Evolutionary conservation across 2,329 filamentous ascomycete species (phyloP).

Genomic region (Chrysoporthe austroafricana): DNA sequence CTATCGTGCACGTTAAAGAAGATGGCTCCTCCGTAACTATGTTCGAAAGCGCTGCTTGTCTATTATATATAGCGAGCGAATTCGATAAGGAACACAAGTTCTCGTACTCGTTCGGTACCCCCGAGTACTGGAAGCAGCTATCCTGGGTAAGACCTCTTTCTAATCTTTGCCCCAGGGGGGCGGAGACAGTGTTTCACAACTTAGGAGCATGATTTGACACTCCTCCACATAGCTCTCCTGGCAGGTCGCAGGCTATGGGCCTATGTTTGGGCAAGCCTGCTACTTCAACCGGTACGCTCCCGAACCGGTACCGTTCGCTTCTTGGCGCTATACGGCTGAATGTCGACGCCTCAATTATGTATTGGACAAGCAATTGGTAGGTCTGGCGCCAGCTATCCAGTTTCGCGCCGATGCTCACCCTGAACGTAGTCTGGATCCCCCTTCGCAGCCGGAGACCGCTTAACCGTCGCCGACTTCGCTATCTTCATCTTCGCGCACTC

Average conservation of each 20-base stretch:
- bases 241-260: slow-evolving; percentile 38
- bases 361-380: slow-evolving; percentile 32
- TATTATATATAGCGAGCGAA: slow-evolving; percentile 33
- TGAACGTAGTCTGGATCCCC: slow-evolving; percentile 25
- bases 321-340: slow-evolving; percentile 31
- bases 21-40: slow-evolving; percentile 33
- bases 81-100: slow-evolving; percentile 35
- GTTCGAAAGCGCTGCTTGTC: slow-evolving; percentile 35
- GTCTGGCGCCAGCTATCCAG: slow-evolving; percentile 2
- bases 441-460: slow-evolving; percentile 31
- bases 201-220: background rate
- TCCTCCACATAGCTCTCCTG: slow-evolving; percentile 30
- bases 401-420: background rate
- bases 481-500: slow-evolving; percentile 33
- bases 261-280: slow-evolving; percentile 32
- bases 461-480: slow-evolving; percentile 34
- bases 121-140: slow-evolving; percentile 33
- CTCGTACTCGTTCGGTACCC: slow-evolving; percentile 31
- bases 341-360: slow-evolving; percentile 31
- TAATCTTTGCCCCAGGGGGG: too few relatives aligned
- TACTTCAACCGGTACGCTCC: slow-evolving; percentile 32
- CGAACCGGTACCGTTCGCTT: slow-evolving; percentile 30
- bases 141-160: slow-evolving; percentile 29
- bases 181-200: too few relatives aligned
- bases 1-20: slow-evolving; percentile 34